Conservation (phyloP, 2,329 filamentous ascomycete genomes). For the Pseudogymnoascus sp. region DNA sequence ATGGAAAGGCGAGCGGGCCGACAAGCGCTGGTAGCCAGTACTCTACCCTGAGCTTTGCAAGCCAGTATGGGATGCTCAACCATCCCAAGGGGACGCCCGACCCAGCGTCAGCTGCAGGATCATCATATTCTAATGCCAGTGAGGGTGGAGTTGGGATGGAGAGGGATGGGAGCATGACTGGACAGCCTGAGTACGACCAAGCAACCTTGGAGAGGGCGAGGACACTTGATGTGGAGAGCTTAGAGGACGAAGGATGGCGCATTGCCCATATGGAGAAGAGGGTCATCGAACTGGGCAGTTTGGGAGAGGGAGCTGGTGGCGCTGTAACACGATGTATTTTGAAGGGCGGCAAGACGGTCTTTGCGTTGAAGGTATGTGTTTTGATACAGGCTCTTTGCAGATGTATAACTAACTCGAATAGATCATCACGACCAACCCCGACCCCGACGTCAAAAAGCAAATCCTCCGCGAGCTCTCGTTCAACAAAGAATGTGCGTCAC, state of each 20-base stretch:
- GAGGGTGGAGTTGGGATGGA: constrained; percentile 73
- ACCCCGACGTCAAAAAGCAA: constrained; percentile 96
- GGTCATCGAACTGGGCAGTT: constrained; percentile 77
- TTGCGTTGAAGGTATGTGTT: constrained; percentile 76
- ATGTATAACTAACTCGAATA: constrained; percentile 31
- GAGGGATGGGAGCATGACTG: constrained; percentile 70
- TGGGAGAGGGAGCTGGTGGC: constrained; percentile 92
- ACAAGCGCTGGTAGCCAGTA: constrained; percentile 83
- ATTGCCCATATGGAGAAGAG: constrained; percentile 83
- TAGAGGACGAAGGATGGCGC: constrained; percentile 92
- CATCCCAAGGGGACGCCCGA: constrained; percentile 65
- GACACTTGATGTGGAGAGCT: constrained; percentile 81
- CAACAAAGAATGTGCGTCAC: constrained; percentile 93
- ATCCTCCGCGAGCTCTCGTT: constrained; percentile 94
- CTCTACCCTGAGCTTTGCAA: constrained; percentile 73
- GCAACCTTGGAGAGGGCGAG: constrained; percentile 73
- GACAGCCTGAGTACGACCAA: constrained; percentile 69
- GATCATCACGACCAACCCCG: constrained; percentile 97
- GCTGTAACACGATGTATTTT: constrained; percentile 87
- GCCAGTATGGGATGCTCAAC: constrained; percentile 41
- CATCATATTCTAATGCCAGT: constrained; percentile 71
- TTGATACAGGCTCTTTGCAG: constrained; percentile 3
- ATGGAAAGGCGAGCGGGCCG: constrained; percentile 70
- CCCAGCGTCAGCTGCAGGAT: constrained; percentile 80
- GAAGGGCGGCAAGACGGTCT: constrained; percentile 86